Percentiles rank a stretch among this genome's conserved stretches.
Conservation (phyloP, 257 asterid genomes). For the Solanum lycopersicoides region DNA sequence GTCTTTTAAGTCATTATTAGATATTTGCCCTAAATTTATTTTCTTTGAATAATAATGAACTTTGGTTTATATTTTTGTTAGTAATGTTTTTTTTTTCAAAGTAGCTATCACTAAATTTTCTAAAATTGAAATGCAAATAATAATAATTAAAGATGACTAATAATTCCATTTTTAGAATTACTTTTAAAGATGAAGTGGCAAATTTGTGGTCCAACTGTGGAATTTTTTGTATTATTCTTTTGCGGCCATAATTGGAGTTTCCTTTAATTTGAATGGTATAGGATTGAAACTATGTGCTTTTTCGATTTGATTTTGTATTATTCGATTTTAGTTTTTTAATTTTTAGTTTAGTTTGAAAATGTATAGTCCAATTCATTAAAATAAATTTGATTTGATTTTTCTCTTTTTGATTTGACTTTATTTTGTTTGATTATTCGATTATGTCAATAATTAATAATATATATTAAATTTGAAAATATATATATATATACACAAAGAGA, state of each 20-base stretch:
- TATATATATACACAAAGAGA: no score
- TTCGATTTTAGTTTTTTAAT: fast-evolving
- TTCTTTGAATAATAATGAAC: not conserved
- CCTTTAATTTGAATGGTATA: not conserved
- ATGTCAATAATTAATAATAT: no score
- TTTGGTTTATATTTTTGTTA: not conserved
- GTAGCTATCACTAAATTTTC: not conserved
- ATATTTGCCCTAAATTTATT: not conserved
- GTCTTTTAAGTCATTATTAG: not conserved
- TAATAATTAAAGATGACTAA: not conserved
- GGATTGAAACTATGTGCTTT: not conserved
- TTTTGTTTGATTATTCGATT: no score
- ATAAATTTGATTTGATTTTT: no score
- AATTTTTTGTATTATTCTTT: not conserved
- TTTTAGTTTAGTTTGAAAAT: no score
- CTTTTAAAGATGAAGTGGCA: not conserved
- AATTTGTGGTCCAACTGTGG: not conserved
- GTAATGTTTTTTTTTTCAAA: not conserved
- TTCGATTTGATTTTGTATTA: not conserved
- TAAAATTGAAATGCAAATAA: not conserved
- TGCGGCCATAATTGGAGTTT: not conserved
- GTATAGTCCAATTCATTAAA: no score
- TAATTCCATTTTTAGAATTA: not conserved
- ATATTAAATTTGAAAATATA: no score
- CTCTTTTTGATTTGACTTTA: no score